These are phyloP conservation scores for Aspergillus homomorphus DNA, from an alignment of 495 filamentous ascomycete genomes.

Conservation along the genomic window DNA sequence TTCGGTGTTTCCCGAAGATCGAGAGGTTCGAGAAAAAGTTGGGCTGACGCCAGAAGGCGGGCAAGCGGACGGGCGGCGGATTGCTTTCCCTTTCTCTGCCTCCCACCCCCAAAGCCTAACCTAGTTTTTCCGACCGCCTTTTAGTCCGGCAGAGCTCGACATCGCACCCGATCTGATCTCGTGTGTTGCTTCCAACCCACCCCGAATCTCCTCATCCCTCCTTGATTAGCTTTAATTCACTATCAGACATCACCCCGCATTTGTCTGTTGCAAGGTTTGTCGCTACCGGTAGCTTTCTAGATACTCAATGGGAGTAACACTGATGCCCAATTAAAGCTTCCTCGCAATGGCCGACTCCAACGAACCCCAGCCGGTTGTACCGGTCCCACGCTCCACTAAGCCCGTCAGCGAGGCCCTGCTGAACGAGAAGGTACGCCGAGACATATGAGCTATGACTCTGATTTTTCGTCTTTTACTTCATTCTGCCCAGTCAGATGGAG, in stretches of 20 bases:
- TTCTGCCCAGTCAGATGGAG: not conserved
- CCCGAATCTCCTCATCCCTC: conserved; percentile 22
- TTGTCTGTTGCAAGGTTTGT: conserved; percentile 15
- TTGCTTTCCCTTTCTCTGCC: not conserved
- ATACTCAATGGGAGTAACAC: conserved; percentile 1
- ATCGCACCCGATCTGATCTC: conserved; percentile 27
- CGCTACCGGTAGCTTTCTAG: not conserved
- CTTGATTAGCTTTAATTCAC: conserved; percentile 21
- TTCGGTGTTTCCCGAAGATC: not conserved
- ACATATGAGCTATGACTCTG: not conserved
- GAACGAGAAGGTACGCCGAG: conserved; percentile 79
- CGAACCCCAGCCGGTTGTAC: conserved; percentile 46
- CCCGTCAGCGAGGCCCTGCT: conserved; percentile 91
- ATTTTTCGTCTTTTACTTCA: not conserved
- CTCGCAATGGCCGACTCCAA: conserved; percentile 56
- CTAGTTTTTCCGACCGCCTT: conserved; percentile 48
- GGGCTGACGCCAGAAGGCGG: conserved; percentile 15
- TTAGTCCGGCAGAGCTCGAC: conserved; percentile 30
- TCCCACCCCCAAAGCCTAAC: conserved; percentile 12
- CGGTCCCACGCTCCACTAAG: conserved; percentile 54
- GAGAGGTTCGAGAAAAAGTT: conserved; percentile 22
- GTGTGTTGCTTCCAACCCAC: conserved; percentile 23
- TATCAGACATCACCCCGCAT: conserved; percentile 3
- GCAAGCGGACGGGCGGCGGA: not conserved
- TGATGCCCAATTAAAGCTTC: conserved; percentile 18